Conservation (phyloP, 441 rosid species). For the Kokia cookei region DNA sequence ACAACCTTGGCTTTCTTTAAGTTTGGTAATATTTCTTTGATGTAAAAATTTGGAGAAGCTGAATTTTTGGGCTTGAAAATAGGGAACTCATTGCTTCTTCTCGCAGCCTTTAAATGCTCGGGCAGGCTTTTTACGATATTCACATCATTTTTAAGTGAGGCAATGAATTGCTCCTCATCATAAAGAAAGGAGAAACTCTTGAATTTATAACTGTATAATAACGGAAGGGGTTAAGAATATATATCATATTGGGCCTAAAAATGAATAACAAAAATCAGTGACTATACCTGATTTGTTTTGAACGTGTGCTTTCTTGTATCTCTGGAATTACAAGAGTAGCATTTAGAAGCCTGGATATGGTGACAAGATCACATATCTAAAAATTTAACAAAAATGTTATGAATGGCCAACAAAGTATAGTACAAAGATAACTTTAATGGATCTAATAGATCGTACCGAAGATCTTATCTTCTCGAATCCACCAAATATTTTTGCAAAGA, state of each 20-base stretch:
- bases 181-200: slow-evolving; percentile 95
- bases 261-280: slow-evolving; percentile 8
- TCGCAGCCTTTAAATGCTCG: slow-evolving; percentile 69
- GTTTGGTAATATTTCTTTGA: slow-evolving; percentile 71
- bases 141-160: slow-evolving; percentile 80
- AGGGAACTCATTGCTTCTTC: slow-evolving; percentile 71
- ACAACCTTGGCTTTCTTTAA: slow-evolving; percentile 66
- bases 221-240: slow-evolving; percentile 12
- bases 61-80: slow-evolving; percentile 72
- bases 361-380: slow-evolving; percentile 99
- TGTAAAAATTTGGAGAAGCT: slow-evolving; percentile 74
- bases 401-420: slow-evolving; percentile 27
- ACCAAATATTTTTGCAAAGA: slow-evolving; percentile 91
- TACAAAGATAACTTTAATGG: slow-evolving; percentile 1
- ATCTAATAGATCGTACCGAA: slow-evolving; percentile 54
- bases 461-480: slow-evolving; percentile 90
- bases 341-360: slow-evolving; percentile 99
- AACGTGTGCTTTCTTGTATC: slow-evolving; percentile 84
- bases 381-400: slow-evolving; percentile 67
- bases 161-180: slow-evolving; percentile 91
- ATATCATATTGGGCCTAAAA: not conserved
- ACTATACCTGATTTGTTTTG: slow-evolving; percentile 86
- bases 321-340: slow-evolving; percentile 99
- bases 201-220: slow-evolving; percentile 62
- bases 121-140: slow-evolving; percentile 68